A percentile compares a stretch with the other conserved stretches of the same genome.
These are phyloP conservation scores for Hypoxylon fragiforme DNA, from an alignment of 495 filamentous ascomycete species.

Conservation along the genomic window DNA sequence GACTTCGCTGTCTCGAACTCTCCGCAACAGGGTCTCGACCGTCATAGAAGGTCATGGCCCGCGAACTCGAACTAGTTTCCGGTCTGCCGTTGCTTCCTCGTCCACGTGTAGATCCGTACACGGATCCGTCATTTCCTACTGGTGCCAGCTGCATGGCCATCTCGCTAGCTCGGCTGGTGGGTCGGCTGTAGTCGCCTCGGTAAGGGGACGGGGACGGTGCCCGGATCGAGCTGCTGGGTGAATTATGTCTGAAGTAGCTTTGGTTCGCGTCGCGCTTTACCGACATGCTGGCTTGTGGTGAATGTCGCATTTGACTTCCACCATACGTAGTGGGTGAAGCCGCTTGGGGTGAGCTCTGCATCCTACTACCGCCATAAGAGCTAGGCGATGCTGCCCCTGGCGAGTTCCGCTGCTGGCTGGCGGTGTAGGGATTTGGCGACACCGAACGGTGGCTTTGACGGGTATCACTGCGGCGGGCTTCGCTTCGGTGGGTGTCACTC, in stretches of 20 bases:
- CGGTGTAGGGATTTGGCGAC: slow-evolving; percentile 33
- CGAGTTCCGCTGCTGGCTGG: slow-evolving; percentile 38
- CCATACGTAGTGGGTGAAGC: slow-evolving; percentile 36
- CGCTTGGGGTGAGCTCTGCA: slow-evolving; percentile 37
- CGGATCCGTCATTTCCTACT: slow-evolving; percentile 33
- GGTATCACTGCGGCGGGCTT: slow-evolving; percentile 22
- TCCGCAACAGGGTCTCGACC: slow-evolving; percentile 49
- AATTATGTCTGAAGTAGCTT: slow-evolving; percentile 60
- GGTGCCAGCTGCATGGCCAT: slow-evolving; percentile 84
- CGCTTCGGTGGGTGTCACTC: not conserved
- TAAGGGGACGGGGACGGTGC: slow-evolving; percentile 62
- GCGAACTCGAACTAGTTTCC: slow-evolving; percentile 41
- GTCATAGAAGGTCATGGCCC: slow-evolving; percentile 66
- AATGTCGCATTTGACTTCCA: slow-evolving; percentile 43
- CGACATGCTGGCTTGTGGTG: slow-evolving; percentile 36
- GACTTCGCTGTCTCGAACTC: slow-evolving; percentile 67
- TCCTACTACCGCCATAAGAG: slow-evolving; percentile 50
- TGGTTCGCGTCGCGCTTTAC: slow-evolving; percentile 60
- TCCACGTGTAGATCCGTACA: slow-evolving; percentile 54
- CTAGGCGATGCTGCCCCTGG: slow-evolving; percentile 48
- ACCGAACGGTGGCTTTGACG: slow-evolving; percentile 49
- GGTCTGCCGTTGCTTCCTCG: slow-evolving; percentile 43
- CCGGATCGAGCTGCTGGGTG: slow-evolving; percentile 56
- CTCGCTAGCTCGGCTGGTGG: slow-evolving; percentile 63
- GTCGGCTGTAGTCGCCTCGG: slow-evolving; percentile 54